These are phyloP conservation scores for Drechslerella dactyloides DNA, from an alignment of 2,329 filamentous ascomycete species.

Conservation along the genomic window DNA sequence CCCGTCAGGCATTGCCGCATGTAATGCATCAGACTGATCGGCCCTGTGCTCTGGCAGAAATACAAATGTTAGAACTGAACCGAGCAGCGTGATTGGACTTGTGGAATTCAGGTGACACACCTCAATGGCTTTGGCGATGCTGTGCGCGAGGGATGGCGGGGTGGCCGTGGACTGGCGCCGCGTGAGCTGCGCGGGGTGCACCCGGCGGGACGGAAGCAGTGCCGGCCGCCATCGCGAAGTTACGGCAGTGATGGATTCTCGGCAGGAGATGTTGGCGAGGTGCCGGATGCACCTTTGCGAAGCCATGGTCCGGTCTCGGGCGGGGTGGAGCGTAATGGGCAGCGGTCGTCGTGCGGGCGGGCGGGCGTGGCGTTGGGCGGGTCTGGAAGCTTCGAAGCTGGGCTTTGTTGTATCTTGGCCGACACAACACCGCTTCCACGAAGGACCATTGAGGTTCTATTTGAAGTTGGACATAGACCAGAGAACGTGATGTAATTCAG, in stretches of 20 bases:
- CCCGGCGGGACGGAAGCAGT: conserved; percentile 34
- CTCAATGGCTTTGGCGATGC: conserved; percentile 49
- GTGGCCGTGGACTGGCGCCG: conserved; percentile 16
- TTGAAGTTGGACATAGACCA: too few relatives aligned
- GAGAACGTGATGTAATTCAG: too few relatives aligned
- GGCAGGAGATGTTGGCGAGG: conserved; percentile 33
- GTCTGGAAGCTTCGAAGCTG: too few relatives aligned
- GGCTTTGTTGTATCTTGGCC: too few relatives aligned
- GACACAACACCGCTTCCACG: too few relatives aligned
- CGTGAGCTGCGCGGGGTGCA: conserved; percentile 30
- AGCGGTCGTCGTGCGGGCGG: too few relatives aligned
- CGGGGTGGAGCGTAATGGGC: neutral
- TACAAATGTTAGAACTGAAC: conserved; percentile 58
- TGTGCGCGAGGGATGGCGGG: conserved; percentile 25
- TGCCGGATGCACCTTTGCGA: conserved; percentile 39
- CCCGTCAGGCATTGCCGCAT: conserved; percentile 99
- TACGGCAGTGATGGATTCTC: conserved; percentile 19
- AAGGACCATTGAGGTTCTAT: too few relatives aligned
- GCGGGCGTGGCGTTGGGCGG: too few relatives aligned
- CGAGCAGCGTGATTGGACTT: neutral
- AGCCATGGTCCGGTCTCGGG: conserved; percentile 20
- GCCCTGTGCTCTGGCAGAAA: conserved; percentile 78
- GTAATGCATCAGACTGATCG: conserved; percentile 87
- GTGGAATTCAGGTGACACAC: conserved; percentile 9
- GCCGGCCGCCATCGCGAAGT: conserved; percentile 37